Evolutionary conservation across 176 grass and related monocot species (phyloP), one percentile per base, ranked within the genome.

Genomic region (Oryza rufipogon): DNA sequence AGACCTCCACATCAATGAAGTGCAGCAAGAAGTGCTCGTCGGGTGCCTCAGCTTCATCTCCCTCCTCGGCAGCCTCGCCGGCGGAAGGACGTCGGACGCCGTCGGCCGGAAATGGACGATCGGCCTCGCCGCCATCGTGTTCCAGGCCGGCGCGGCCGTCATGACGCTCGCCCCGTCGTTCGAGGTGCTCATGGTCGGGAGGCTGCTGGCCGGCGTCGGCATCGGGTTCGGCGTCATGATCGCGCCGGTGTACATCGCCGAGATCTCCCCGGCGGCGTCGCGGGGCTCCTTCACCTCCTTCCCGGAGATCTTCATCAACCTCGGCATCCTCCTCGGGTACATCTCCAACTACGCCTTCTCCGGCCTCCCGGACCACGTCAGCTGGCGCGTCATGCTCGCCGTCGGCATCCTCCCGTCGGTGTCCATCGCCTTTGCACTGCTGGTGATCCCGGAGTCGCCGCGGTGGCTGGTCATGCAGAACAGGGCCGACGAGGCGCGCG

Each of bases 281-380:
- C 79, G 94, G 23, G 94, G 92, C 56, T 92, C 92, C 0, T 71
- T 97, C 15, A 88, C 94, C 12, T 94, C 94, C 32, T 94, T 97
- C 71, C 94, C 92, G 26, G 94, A 97, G 83, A 92, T 97, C n/a
- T 97, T 92, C 83, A 92, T 94, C 83, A 97, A 92, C 82, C 77
- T 97, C 3, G 94, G 94, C 0, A 94, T 97, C 64, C 88, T 97
- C 28, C 84, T 97, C 7, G 94, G 94, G 6, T 97, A 97, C 75
- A 77, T 97, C 15, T 97, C 94, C 36, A 97, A 97, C 77, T 90
- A 89, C 70, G 92, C 70, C 32, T 97, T 97, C 87, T 90, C 94
- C 0, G 92, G 92, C 5, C 82, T 97, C 30, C 73, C 94, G 2
- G 86, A 92, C 76, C 87, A 92, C 83, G 78, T 94, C 83, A 92